These are phyloP conservation scores for Cardamine occulta DNA, from an alignment of 345 rosid genomes.

Conservation along the genomic window DNA sequence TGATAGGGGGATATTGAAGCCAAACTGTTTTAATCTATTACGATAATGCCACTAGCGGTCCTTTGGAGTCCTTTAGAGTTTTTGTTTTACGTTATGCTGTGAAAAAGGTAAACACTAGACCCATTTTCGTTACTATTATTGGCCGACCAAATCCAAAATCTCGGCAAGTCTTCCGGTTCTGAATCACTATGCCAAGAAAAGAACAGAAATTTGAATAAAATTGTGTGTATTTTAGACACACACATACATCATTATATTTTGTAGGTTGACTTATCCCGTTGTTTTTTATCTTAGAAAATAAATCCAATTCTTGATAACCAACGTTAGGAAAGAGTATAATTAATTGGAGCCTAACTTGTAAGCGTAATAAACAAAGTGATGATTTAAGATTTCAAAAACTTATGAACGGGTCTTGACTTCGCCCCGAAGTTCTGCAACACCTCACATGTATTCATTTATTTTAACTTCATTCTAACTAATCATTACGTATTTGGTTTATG, in stretches of 20 bases:
- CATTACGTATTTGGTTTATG: slow-evolving; percentile 20
- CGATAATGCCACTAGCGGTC: neutral
- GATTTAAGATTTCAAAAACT: slow-evolving; percentile 24
- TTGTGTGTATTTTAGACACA: neutral
- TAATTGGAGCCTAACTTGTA: slow-evolving; percentile 20
- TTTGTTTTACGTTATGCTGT: slow-evolving; percentile 27
- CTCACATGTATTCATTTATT: neutral
- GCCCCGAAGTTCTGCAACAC: slow-evolving; percentile 28
- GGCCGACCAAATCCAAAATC: slow-evolving; percentile 38
- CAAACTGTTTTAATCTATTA: neutral
- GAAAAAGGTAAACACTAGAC: neutral
- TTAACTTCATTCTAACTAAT: slow-evolving; percentile 21
- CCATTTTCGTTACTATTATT: neutral
- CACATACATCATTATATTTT: neutral
- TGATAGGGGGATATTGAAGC: neutral
- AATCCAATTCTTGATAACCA: neutral
- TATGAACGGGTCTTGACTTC: slow-evolving; percentile 13
- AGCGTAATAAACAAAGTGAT: slow-evolving; percentile 28
- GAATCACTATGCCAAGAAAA: slow-evolving; percentile 11
- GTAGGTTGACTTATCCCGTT: slow-evolving; percentile 10
- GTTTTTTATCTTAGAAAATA: neutral
- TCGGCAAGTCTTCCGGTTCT: slow-evolving; percentile 35
- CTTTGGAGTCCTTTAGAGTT: neutral
- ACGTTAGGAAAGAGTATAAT: slow-evolving; percentile 6
- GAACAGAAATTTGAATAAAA: too few relatives aligned